Percentiles rank a stretch among this genome's conserved stretches.
phyloP scores from a whole-genome alignment of 2,329 filamentous ascomycete genomes.

The Pseudogymnoascus sp. region DNA sequence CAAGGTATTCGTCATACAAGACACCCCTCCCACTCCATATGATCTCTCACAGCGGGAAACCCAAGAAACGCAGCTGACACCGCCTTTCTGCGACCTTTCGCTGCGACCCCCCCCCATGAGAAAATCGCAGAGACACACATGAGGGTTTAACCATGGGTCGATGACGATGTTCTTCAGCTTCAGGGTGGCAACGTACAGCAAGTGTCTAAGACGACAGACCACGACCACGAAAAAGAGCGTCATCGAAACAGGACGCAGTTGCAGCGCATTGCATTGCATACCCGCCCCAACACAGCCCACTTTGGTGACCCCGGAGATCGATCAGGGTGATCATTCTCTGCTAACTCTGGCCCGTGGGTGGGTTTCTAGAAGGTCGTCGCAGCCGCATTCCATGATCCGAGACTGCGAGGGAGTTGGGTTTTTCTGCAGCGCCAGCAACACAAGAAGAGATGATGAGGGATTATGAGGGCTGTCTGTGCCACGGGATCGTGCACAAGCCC shows the following conservation, averaged over 20 bases:
- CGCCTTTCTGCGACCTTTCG: background rate
- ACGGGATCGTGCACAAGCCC: no score
- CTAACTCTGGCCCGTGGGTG: background rate
- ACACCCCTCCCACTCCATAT: background rate
- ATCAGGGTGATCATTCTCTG: background rate
- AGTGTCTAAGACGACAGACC: background rate
- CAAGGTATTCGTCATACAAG: background rate
- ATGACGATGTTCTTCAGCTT: background rate
- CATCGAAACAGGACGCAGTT: background rate
- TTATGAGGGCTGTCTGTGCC: no score
- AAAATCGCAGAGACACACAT: background rate
- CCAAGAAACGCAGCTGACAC: background rate
- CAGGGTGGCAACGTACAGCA: background rate
- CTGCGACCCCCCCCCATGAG: background rate
- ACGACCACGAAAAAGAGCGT: background rate
- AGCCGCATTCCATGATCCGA: background rate
- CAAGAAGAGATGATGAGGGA: no score
- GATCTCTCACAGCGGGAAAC: background rate
- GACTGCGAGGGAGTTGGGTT: background rate
- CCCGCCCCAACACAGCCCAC: background rate
- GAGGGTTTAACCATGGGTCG: background rate
- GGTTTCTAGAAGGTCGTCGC: background rate
- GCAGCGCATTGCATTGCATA: background rate
- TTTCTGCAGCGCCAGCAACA: background rate
- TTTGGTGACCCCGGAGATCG: background rate